A percentile compares a stretch with the other conserved stretches of the same genome.
phyloP scores from a whole-genome alignment of 371 early-diverging fungal genomes.

The Nosema muscidifuracis region DNA sequence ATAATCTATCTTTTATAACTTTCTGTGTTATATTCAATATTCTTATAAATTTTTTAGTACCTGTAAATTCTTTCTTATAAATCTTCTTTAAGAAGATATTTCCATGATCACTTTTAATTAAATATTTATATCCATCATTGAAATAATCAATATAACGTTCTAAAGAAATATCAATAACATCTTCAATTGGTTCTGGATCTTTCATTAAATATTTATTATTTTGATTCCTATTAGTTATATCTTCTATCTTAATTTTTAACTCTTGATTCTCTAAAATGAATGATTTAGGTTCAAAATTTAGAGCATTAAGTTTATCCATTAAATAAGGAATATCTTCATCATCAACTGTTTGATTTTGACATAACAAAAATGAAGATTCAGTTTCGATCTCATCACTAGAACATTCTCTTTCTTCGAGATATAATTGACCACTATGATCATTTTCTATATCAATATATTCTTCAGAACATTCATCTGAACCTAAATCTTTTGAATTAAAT shows the following conservation, averaged over 20 bases:
- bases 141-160: neutral
- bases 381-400: neutral
- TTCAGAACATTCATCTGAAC: neutral
- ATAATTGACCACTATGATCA: neutral
- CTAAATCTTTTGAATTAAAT: neutral
- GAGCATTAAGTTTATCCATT: neutral
- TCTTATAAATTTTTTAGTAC: slow-evolving; percentile 6
- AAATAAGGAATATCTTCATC: neutral
- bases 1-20: slow-evolving; percentile 12
- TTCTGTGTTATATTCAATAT: slow-evolving; percentile 1
- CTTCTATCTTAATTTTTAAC: neutral
- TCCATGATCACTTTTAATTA: slow-evolving; percentile 11
- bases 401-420: neutral
- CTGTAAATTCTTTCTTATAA: neutral
- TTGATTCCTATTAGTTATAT: neutral
- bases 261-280: neutral
- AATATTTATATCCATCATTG: slow-evolving; percentile 1
- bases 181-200: neutral
- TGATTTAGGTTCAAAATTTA: neutral
- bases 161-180: neutral
- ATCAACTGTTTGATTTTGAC: neutral
- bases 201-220: neutral
- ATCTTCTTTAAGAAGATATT: slow-evolving; percentile 14
- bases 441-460: neutral
- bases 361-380: neutral